phyloP scores from a whole-genome alignment of 352 stramenopile species.

The Globisporangium sylvaticum region DNA sequence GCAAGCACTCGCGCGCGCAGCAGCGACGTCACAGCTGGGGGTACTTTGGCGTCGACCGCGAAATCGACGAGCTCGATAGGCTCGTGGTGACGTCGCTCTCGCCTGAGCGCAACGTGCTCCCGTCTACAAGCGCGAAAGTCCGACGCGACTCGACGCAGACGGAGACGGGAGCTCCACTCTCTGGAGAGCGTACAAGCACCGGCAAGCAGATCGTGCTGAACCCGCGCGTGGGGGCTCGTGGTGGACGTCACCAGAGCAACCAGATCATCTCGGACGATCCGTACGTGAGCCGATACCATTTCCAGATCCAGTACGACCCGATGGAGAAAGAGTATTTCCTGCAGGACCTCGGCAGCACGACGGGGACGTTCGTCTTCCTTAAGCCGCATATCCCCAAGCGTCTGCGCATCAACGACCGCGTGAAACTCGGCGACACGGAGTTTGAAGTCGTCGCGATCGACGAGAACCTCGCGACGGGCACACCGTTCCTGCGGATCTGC shows the following conservation, averaged over 20 bases:
- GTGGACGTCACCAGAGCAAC: slow-evolving; percentile 74
- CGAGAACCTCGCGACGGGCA: slow-evolving; percentile 55
- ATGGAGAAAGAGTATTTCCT: slow-evolving; percentile 85
- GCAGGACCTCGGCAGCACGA: slow-evolving; percentile 75
- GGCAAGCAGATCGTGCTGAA: slow-evolving; percentile 60
- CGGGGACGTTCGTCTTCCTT: slow-evolving; percentile 78
- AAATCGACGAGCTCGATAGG: slow-evolving; percentile 69
- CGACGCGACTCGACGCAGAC: slow-evolving; percentile 12
- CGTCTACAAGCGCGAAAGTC: background rate
- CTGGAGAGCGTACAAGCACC: background rate
- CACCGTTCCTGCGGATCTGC: slow-evolving; percentile 67
- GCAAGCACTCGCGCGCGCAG: slow-evolving; percentile 9
- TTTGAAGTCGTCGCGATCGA: slow-evolving; percentile 78
- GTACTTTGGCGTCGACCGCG: slow-evolving; percentile 25
- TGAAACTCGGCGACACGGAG: slow-evolving; percentile 79
- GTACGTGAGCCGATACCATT: slow-evolving; percentile 81
- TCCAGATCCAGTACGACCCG: slow-evolving; percentile 73
- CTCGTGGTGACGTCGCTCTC: slow-evolving; percentile 73
- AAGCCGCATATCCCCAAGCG: slow-evolving; percentile 68
- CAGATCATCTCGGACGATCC: slow-evolving; percentile 85
- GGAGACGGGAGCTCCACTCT: background rate
- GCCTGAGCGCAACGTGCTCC: slow-evolving; percentile 34
- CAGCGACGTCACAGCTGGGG: slow-evolving; percentile 23
- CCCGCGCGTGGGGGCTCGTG: slow-evolving; percentile 51
- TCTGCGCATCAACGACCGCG: slow-evolving; percentile 59